Evolutionary conservation across 2,329 filamentous ascomycete genomes (phyloP).

Genomic region (Aspergillus piperis): DNA sequence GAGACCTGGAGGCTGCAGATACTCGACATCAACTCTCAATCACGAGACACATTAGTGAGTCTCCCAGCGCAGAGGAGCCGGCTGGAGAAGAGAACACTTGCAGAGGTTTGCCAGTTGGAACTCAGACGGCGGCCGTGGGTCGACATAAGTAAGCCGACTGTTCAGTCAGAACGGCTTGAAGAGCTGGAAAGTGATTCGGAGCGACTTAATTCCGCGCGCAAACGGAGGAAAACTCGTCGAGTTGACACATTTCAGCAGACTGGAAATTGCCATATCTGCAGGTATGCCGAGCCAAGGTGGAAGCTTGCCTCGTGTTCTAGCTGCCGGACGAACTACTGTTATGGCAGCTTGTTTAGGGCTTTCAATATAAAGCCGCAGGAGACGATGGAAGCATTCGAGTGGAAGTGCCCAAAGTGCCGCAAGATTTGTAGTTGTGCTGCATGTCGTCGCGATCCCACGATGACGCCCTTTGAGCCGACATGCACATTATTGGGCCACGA

Average conservation of each 20-base stretch:
- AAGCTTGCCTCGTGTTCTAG: conserved; percentile 78
- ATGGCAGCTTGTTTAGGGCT: conserved; percentile 85
- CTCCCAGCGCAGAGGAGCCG: conserved; percentile 69
- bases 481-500: conserved; percentile 88
- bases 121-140: conserved; percentile 77
- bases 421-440: conserved; percentile 83
- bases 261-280: conserved; percentile 77
- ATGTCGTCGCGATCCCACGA: conserved; percentile 70
- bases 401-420: conserved; percentile 85
- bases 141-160: conserved; percentile 68
- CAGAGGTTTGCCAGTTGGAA: conserved; percentile 92
- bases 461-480: conserved; percentile 79
- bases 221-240: conserved; percentile 59
- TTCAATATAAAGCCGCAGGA: conserved; percentile 86
- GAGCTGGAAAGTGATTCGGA: conserved; percentile 54
- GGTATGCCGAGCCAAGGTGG: conserved; percentile 76
- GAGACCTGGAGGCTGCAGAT: conserved; percentile 81
- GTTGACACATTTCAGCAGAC: conserved; percentile 54
- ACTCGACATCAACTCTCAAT: conserved; percentile 69
- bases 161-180: conserved; percentile 24
- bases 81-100: conserved; percentile 74
- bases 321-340: conserved; percentile 81
- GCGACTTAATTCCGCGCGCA: conserved; percentile 62
- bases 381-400: conserved; percentile 76
- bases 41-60: conserved; percentile 60